phyloP scores from a whole-genome alignment of 1,139 yeast species.

The Wickerhamiella infanticola region DNA sequence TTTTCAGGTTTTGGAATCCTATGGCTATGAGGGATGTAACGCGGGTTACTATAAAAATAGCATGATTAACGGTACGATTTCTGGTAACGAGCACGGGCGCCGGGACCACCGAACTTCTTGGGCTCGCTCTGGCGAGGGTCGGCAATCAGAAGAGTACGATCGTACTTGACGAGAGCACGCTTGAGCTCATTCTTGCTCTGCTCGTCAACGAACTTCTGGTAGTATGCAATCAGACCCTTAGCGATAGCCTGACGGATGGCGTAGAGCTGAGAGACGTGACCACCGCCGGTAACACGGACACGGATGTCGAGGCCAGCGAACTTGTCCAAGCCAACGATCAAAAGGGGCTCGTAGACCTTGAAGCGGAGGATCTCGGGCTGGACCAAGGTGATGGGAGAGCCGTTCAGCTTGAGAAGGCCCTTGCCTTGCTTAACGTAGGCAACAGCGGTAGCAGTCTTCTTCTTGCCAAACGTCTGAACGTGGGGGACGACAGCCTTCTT shows the following conservation, averaged over 20 bases:
- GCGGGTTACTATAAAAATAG: slow-evolving; percentile 1
- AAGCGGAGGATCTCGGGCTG: slow-evolving; percentile 98
- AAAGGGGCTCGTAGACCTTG: slow-evolving; percentile 99
- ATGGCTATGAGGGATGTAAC: background rate
- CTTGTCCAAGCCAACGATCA: slow-evolving; percentile 97
- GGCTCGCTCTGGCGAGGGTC: slow-evolving; percentile 99
- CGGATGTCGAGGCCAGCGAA: slow-evolving; percentile 97
- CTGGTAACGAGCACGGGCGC: slow-evolving; percentile 99
- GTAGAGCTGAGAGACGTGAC: slow-evolving; percentile 99
- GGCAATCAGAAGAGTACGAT: slow-evolving; percentile 98
- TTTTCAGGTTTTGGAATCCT: background rate
- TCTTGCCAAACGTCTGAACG: slow-evolving; percentile 90
- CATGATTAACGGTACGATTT: slow-evolving; percentile 92
- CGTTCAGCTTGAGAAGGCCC: slow-evolving; percentile 98
- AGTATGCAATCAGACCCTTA: slow-evolving; percentile 98
- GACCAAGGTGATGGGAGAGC: slow-evolving; percentile 97
- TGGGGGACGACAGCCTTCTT: slow-evolving; percentile 19
- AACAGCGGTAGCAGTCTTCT: slow-evolving; percentile 99
- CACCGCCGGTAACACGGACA: slow-evolving; percentile 99
- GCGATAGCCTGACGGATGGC: slow-evolving; percentile 99
- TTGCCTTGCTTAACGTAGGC: slow-evolving; percentile 99
- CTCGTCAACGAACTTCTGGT: slow-evolving; percentile 98
- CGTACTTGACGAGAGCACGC: slow-evolving; percentile 95
- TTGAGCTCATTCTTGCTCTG: slow-evolving; percentile 98
- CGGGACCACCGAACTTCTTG: slow-evolving; percentile 99